Conservation (phyloP, 202 grass and related monocot genomes). For the Digitaria exilis region DNA sequence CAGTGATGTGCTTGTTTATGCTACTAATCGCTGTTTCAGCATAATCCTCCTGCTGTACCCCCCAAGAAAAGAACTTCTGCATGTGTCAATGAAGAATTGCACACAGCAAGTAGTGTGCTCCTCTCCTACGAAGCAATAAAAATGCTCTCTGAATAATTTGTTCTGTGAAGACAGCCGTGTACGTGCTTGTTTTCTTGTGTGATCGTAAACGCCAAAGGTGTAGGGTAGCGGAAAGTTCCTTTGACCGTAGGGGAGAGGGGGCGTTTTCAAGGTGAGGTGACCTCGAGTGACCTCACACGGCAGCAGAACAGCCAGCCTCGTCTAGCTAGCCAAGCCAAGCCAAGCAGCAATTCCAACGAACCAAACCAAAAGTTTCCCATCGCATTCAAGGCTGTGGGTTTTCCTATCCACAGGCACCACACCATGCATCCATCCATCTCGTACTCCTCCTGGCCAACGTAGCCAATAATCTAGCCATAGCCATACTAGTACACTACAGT, state of each 20-base stretch:
- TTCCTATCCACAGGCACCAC: slow-evolving; percentile 40
- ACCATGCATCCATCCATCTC: background rate
- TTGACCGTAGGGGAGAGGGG: slow-evolving; percentile 21
- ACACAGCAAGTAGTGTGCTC: too few species aligned
- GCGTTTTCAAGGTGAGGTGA: slow-evolving; percentile 32
- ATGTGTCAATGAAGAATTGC: too few species aligned
- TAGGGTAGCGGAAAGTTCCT: slow-evolving; percentile 34
- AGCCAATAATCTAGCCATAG: too few species aligned
- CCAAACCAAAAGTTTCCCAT: slow-evolving; percentile 36
- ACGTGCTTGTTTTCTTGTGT: background rate
- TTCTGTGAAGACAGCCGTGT: background rate
- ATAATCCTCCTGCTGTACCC: too few species aligned
- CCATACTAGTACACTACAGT: background rate
- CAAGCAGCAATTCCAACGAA: slow-evolving; percentile 45
- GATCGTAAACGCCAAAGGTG: background rate
- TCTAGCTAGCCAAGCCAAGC: background rate
- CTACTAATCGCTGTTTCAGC: too few species aligned
- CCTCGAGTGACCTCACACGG: slow-evolving; percentile 54
- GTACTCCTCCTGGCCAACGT: too few species aligned
- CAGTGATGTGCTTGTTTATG: too few species aligned
- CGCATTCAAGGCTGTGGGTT: slow-evolving; percentile 52
- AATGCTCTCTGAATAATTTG: too few species aligned
- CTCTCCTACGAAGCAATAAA: too few species aligned
- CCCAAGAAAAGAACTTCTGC: too few species aligned
- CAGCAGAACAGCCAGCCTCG: background rate